Percentiles rank a stretch among this genome's conserved stretches.
These are phyloP conservation scores for Borealophlyctis nickersoniae DNA, from an alignment of 192 early-diverging fungal genomes.

Conservation along the genomic window DNA sequence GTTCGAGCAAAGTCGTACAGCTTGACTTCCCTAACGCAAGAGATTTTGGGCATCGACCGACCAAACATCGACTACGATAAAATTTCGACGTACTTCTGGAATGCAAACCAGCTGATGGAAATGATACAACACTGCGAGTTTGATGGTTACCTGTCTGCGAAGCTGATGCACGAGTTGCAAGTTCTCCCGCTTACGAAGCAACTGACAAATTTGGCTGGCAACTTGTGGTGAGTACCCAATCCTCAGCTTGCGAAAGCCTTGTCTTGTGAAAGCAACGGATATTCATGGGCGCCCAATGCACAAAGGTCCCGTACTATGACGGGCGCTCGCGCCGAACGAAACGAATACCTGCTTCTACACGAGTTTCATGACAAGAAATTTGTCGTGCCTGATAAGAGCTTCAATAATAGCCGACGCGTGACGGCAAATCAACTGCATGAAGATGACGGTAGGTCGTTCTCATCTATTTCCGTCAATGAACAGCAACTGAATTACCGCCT, in stretches of 20 bases:
- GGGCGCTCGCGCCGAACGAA: conserved; percentile 88
- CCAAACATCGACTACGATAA: conserved; percentile 82
- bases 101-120: conserved; percentile 55
- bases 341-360: conserved; percentile 92
- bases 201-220: conserved; percentile 89
- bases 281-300: no score
- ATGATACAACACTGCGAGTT: conserved; percentile 77
- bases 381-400: conserved; percentile 80
- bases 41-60: conserved; percentile 74
- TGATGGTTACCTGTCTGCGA: conserved; percentile 75
- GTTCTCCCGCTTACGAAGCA: conserved; percentile 87
- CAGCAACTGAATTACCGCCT: neutral
- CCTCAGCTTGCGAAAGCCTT: no score
- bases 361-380: conserved; percentile 92
- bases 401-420: conserved; percentile 30
- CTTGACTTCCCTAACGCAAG: conserved; percentile 70
- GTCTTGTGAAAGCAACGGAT: no score
- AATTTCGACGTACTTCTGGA: conserved; percentile 67
- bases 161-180: conserved; percentile 88
- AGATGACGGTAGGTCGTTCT: conserved; percentile 24
- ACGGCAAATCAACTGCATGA: conserved; percentile 31
- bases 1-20: conserved; percentile 82
- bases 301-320: conserved; percentile 75
- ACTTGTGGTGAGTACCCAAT: conserved; percentile 81
- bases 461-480: no score